Conservation (phyloP, 2,329 filamentous ascomycete species). For the Chrysoporthe deuterocubensis region DNA sequence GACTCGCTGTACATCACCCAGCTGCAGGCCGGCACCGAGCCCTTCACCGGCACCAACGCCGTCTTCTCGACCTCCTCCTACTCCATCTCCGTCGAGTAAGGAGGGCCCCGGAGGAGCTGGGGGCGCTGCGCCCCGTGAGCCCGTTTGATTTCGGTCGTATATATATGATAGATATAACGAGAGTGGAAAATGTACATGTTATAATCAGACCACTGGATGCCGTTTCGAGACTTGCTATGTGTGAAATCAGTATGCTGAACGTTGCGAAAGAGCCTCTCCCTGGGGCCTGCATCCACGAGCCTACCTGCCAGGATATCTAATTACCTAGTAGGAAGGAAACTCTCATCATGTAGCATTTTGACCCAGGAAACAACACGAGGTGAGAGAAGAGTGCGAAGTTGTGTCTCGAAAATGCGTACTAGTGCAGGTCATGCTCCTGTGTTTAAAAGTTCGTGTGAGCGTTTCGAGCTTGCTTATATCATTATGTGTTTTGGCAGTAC, state of each 20-base stretch:
- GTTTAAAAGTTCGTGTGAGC: not conserved
- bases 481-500: not conserved
- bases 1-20: conserved; percentile 56
- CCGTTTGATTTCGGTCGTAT: conserved; percentile 7
- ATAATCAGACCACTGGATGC: not conserved
- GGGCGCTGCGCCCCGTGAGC: not conserved
- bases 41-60: conserved; percentile 53
- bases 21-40: conserved; percentile 60
- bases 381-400: not conserved
- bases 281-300: not conserved
- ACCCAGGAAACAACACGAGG: no score
- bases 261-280: not conserved
- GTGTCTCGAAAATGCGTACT: not conserved
- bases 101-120: not conserved
- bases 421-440: not conserved
- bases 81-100: conserved; percentile 27
- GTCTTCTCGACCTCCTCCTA: conserved; percentile 32
- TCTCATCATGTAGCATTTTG: no score
- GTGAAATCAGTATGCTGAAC: not conserved
- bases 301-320: not conserved
- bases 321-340: not conserved
- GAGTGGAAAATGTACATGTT: conserved; percentile 11
- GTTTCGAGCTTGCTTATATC: not conserved
- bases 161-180: conserved; percentile 13
- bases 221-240: not conserved